Evolutionary conservation across 2,329 filamentous ascomycete genomes (phyloP).

Genomic region (Ophiostoma quercus): DNA sequence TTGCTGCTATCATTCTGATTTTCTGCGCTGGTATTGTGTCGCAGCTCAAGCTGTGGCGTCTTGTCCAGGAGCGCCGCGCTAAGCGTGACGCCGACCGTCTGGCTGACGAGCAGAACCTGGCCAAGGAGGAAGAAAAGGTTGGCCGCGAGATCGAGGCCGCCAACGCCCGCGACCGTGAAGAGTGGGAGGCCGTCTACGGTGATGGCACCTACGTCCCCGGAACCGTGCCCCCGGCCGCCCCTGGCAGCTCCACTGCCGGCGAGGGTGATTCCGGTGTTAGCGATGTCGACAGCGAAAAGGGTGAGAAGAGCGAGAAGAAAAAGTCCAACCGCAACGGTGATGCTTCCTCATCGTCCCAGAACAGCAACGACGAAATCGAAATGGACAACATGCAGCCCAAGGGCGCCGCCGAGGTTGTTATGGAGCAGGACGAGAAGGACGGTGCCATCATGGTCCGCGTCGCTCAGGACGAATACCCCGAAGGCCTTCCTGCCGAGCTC

Average conservation of each 20-base stretch:
- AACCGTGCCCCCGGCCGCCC: neutral
- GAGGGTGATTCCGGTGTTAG: conserved; percentile 46
- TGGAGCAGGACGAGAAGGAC: conserved; percentile 40
- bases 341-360: neutral
- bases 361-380: conserved; percentile 40
- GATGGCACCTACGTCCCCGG: conserved; percentile 39
- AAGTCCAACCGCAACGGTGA: neutral
- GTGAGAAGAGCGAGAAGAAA: conserved; percentile 38
- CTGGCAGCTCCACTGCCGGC: conserved; percentile 29
- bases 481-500: conserved; percentile 27
- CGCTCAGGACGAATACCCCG: conserved; percentile 44
- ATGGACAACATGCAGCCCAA: conserved; percentile 47
- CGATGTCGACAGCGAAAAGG: conserved; percentile 47
- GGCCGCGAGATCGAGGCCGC: conserved; percentile 61
- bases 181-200: conserved; percentile 77
- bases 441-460: conserved; percentile 51
- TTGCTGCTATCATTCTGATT: conserved; percentile 70
- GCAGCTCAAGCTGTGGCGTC: conserved; percentile 79
- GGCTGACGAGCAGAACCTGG: conserved; percentile 50
- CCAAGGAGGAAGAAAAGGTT: conserved; percentile 63
- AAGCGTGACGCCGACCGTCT: conserved; percentile 47
- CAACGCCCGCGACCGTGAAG: conserved; percentile 55
- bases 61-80: conserved; percentile 61
- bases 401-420: conserved; percentile 40
- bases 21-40: conserved; percentile 72